Evolutionary conservation across 352 stramenopile genomes (phyloP), one percentile per base, ranked within the genome.

Genomic region (Phytophthora multivora): DNA sequence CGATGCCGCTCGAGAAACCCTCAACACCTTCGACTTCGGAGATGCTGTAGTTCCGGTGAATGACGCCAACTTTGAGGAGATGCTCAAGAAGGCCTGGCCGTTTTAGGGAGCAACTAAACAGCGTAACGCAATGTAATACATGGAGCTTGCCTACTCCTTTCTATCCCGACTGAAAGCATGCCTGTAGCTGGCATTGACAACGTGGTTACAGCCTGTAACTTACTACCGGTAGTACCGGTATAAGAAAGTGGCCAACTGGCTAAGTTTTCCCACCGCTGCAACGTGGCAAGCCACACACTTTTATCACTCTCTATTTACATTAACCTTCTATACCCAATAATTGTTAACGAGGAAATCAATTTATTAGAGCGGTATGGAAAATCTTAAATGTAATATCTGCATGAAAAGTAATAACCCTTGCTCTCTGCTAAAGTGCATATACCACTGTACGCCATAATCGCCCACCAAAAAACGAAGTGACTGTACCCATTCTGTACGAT

Each of bases 401-500:
- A 33, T 18, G 12, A 40, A 40, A 40, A 8, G 4, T 18, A 40
- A 40, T 40, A 40, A 40, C 0, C 2, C 10, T n/a, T 2, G 5
- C 7, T 33, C 28, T 13, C 28, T 33, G 8, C 3, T 33, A 33
- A 40, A 40, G n/a, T 40, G 2, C 35, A 40, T 19, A 19, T 40
- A 40, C 35, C 35, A 40, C 35, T 40, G 35, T 40, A 40, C n/a
- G 4, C n/a, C 35, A 19, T 9, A 33, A 33, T 51, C 45, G 45
- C 23, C 46, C 30, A 30, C 19, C n/a, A 52, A 52, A 50, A 55
- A 55, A 52, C 12, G 48, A 55, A 55, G 48, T 45, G 49, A 56
- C 21, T 56, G 49, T 46, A 56, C 50, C 50, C 50, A 57, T 57
- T 56, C 15, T 18, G 28, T 25, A 25, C n/a, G 16, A 40, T 43